A percentile compares a stretch with the other conserved stretches of the same genome.
phyloP scores from a whole-genome alignment of 2,329 filamentous ascomycete species.

The Diaporthe velutina region DNA sequence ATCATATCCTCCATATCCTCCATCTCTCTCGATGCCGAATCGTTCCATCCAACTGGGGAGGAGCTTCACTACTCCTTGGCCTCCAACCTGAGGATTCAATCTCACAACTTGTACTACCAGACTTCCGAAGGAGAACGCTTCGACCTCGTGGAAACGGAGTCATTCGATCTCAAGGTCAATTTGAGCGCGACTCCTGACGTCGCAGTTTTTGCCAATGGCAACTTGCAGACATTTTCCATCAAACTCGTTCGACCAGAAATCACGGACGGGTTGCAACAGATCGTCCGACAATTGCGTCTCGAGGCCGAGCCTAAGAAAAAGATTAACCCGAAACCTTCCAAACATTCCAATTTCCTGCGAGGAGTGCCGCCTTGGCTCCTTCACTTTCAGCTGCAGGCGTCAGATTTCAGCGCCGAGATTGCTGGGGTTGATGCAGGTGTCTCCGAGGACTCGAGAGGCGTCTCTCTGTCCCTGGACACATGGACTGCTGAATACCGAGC shows the following conservation, averaged over 20 bases:
- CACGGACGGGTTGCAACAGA: slow-evolving; percentile 90
- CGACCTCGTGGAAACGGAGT: slow-evolving; percentile 88
- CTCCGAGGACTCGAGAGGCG: slow-evolving; percentile 83
- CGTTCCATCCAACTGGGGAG: slow-evolving; percentile 89
- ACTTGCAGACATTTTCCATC: slow-evolving; percentile 86
- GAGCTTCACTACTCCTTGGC: slow-evolving; percentile 89
- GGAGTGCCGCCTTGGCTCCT: slow-evolving; percentile 86
- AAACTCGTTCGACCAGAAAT: slow-evolving; percentile 95
- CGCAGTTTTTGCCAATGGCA: slow-evolving; percentile 83
- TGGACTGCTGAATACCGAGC: slow-evolving; percentile 92
- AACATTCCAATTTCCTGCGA: slow-evolving; percentile 78
- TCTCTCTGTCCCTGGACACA: slow-evolving; percentile 87
- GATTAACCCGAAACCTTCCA: slow-evolving; percentile 59
- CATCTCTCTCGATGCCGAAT: slow-evolving; percentile 91
- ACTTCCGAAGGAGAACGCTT: slow-evolving; percentile 86
- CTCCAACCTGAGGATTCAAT: slow-evolving; percentile 84
- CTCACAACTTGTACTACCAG: slow-evolving; percentile 94
- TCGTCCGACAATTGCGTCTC: slow-evolving; percentile 84
- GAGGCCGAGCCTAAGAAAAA: slow-evolving; percentile 76
- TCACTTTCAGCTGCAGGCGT: slow-evolving; percentile 86
- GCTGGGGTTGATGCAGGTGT: slow-evolving; percentile 89
- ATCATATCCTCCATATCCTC: slow-evolving; percentile 97
- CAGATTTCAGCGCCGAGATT: slow-evolving; percentile 90
- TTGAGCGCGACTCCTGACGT: slow-evolving; percentile 88
- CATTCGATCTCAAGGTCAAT: slow-evolving; percentile 87